phyloP scores from a whole-genome alignment of 2,329 filamentous ascomycete genomes.

The Herpotrichia juniperi region DNA sequence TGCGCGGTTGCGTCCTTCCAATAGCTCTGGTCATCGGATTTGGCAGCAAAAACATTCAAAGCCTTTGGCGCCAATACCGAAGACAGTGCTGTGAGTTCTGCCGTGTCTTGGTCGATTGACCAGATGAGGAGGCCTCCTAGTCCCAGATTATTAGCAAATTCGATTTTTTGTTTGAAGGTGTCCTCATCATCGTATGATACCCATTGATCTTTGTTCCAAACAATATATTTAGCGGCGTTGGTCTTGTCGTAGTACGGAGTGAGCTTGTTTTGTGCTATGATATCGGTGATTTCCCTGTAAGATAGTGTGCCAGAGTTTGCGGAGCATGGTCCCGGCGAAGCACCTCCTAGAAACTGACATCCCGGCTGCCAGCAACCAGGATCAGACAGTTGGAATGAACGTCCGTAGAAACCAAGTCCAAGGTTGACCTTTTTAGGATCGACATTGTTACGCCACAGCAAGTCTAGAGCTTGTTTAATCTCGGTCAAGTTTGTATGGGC shows the following conservation, averaged over 20 bases:
- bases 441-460: conserved; percentile 55
- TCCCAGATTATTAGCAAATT: conserved; percentile 42
- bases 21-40: conserved; percentile 9
- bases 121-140: conserved; percentile 31
- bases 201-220: conserved; percentile 41
- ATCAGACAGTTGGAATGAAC: conserved; percentile 33
- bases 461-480: conserved; percentile 47
- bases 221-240: conserved; percentile 40
- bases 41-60: conserved; percentile 6
- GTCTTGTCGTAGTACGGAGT: conserved; percentile 27
- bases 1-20: conserved; percentile 17
- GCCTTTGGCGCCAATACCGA: conserved; percentile 12
- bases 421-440: conserved; percentile 49
- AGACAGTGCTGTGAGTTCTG: conserved; percentile 6
- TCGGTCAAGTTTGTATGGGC: conserved; percentile 55
- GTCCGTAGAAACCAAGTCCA: conserved; percentile 55
- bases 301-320: conserved; percentile 36
- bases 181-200: conserved; percentile 47
- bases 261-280: conserved; percentile 26
- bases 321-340: conserved; percentile 26
- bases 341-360: conserved; percentile 15
- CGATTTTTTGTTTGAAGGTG: conserved; percentile 53
- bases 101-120: conserved; percentile 4
- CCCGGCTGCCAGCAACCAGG: conserved; percentile 16
- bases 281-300: conserved; percentile 40